Base-by-base conservation (phyloP, 225 moss, liverwort and hornwort species). In the Ulota crispa region DNA sequence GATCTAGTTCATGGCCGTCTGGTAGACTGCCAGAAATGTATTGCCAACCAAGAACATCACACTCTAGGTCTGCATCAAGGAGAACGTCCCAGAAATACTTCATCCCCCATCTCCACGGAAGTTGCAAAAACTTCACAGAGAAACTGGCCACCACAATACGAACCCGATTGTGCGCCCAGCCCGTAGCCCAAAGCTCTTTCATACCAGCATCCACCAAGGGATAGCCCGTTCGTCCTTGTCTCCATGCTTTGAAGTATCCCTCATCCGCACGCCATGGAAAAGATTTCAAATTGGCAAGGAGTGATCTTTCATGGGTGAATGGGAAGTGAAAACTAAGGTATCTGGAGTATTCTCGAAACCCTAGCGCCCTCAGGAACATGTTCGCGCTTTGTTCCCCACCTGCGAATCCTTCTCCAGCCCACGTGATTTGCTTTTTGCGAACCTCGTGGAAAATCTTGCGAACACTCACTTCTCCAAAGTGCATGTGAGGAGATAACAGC, bases 41-140 rank as follows among this genome's bases (percentile, higher is more conserved):
- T 79, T 98, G 97, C 97, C 97, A 98, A 41, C 97, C 97, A 54
- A 98, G 97, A 39, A 98, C 94, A 83, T 98, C 97, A 79, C 97
- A 98, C 55, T 98, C 97, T 78, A 98, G 80, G 85, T 98, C 97
- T 42, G 97, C 97, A 83, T 98, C 97, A 52, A 98, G 88, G 41
- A 98, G 90, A 32, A 95, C 95, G 76, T 98, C 97, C 97, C 97
- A 98, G 59, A 94, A 98, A 62, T 98, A 98, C 81, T 98, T 98
- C 95, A 98, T 95, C 74, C 97, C 97, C 97, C 97, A 98, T 83
- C 97, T 92, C 97, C 97, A 98, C 31, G 97, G 97, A 76, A 98
- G 95, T 80, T 95, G 97, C 61, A 98, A 84, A 81, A 98, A 98
- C 87, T 98, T 98, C 76, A 98, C 97, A 80, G 92, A 94, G 78